Percentiles rank a stretch among this genome's conserved stretches.
Conservation (phyloP, 768 basidiomycete species). For the Phylloporus arenicola region DNA sequence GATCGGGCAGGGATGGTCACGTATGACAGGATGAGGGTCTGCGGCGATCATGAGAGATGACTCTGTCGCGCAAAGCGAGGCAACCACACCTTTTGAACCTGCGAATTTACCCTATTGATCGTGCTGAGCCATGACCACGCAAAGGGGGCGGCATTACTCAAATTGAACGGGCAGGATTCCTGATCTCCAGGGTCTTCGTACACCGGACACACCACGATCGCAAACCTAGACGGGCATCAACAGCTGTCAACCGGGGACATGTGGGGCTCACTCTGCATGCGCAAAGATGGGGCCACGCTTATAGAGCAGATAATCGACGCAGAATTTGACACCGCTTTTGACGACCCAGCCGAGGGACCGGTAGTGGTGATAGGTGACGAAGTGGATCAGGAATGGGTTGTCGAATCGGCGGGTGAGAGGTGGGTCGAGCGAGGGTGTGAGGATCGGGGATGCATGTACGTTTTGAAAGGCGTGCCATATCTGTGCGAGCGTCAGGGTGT, state of each 20-base stretch:
- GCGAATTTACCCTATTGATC: conserved; percentile 91
- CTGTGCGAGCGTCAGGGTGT: conserved; percentile 49
- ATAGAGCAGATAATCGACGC: conserved; percentile 91
- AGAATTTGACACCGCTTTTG: conserved; percentile 95
- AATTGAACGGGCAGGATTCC: conserved; percentile 52
- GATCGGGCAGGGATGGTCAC: conserved; percentile 85
- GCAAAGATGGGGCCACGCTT: conserved; percentile 91
- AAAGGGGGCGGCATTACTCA: conserved; percentile 67
- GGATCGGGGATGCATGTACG: conserved; percentile 39
- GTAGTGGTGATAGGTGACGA: conserved; percentile 90
- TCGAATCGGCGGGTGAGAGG: conserved; percentile 54
- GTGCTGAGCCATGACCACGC: conserved; percentile 97
- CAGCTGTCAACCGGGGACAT: not conserved
- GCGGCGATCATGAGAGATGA: conserved; percentile 1
- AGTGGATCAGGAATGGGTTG: conserved; percentile 89
- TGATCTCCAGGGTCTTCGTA: conserved; percentile 82
- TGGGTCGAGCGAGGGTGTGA: conserved; percentile 24
- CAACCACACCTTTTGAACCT: conserved; percentile 89
- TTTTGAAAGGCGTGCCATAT: conserved; percentile 65
- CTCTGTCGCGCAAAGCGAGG: not conserved
- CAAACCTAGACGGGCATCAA: conserved; percentile 56
- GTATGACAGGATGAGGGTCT: conserved; percentile 90
- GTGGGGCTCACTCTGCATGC: conserved; percentile 79
- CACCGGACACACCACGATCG: conserved; percentile 82
- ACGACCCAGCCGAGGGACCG: conserved; percentile 96